Conservation (phyloP, 306 rosid genomes). For the Psophocarpus tetragonolobus region DNA sequence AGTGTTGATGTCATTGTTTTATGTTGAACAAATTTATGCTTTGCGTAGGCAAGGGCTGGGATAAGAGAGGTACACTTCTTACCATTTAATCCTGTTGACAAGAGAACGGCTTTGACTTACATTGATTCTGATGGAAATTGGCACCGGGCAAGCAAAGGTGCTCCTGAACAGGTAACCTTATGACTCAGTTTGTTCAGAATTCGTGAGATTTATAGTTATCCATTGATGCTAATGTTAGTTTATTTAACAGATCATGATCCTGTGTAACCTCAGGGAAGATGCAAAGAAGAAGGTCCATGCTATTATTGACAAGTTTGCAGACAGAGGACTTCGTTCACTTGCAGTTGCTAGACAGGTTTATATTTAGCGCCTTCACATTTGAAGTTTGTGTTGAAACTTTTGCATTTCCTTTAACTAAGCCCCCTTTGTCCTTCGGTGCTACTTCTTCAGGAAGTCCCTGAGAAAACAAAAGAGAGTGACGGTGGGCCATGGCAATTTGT, state of each 20-base stretch:
- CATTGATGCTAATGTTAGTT: conserved; percentile 19
- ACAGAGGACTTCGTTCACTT: conserved; percentile 96
- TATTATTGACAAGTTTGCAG: conserved; percentile 91
- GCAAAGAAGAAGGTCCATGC: conserved; percentile 63
- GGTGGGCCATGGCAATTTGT: conserved; percentile 94
- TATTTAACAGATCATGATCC: conserved; percentile 61
- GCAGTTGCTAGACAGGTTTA: conserved; percentile 94
- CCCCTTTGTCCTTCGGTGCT: background rate
- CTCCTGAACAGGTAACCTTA: conserved; percentile 88
- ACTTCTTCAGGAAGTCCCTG: conserved; percentile 82
- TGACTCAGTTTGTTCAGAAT: conserved; percentile 16
- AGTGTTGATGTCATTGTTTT: background rate
- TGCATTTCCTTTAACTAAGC: background rate
- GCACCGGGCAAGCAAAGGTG: conserved; percentile 99
- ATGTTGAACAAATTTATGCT: background rate
- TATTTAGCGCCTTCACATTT: conserved; percentile 1
- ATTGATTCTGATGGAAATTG: conserved; percentile 74
- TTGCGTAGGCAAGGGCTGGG: conserved; percentile 85
- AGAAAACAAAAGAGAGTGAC: conserved; percentile 67
- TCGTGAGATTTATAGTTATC: background rate
- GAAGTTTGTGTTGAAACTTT: background rate
- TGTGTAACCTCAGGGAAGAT: conserved; percentile 89
- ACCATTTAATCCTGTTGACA: conserved; percentile 95
- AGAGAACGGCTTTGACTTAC: conserved; percentile 99
- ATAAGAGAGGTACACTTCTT: conserved; percentile 84